Base-by-base conservation (phyloP, 768 basidiomycete species). In the Amylocystis lapponica region DNA sequence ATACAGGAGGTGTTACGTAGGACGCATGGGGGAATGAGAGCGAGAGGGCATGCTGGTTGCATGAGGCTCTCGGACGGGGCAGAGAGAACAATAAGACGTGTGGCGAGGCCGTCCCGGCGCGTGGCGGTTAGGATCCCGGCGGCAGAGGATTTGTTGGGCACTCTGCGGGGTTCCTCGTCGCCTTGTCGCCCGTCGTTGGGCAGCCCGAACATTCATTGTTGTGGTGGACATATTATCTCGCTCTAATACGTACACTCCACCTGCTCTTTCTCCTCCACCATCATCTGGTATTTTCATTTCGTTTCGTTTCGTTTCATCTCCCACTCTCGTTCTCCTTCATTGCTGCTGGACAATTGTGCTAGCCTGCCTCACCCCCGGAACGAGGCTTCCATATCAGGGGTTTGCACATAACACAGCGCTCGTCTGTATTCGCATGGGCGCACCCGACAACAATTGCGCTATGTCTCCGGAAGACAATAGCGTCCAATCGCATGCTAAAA, bases 401-500 rank as follows among this genome's bases (percentile, higher is more conserved):
- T 23, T 20, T 20, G 49, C 22, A 19, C 43, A 17, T 32, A 12
- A 30, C 27, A 36, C 43, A 36, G 43, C 43, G 41, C 41, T n/a
- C 41, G 34, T 8, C 17, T 32, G 31, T 29, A n/a, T 30, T 21
- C 29, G 29, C 39, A 41, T 20, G 39, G 43, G 47, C 38, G 35
- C 40, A 23, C 27, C 49, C 49, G 33, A 47, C 50, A 50, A 49
- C 49, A 45, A 45, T 45, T 45, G 35, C 21, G 21, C 25, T 31
- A 54, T 54, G 53, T 54, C 53, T 54, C 53, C 45, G 53, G 53
- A 21, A 54, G 53, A 54, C 53, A 54, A 54, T 54, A 54, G 44
- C 47, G 50, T 27, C 34, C 27, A 16, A 13, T 19, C 29, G 27
- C 16, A 30, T 46, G 45, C 39, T 41, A 40, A 36, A 41, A 40